These are phyloP conservation scores for Gossypium bickii DNA, from an alignment of 345 rosid species.

Conservation along the genomic window DNA sequence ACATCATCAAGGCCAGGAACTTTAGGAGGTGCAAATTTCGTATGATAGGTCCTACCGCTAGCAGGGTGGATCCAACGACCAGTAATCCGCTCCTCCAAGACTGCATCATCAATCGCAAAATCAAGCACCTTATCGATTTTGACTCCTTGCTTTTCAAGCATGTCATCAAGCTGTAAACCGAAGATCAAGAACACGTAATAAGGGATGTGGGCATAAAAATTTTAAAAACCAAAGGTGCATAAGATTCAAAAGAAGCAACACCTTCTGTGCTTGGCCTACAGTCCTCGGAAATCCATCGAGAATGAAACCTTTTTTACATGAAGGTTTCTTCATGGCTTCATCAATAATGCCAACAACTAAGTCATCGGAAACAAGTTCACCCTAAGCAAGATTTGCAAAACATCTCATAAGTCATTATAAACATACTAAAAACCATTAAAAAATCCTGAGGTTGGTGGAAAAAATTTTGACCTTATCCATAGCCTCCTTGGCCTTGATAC, in stretches of 20 bases:
- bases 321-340: slow-evolving; percentile 89
- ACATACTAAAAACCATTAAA: neutral
- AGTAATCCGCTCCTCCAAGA: slow-evolving; percentile 94
- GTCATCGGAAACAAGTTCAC: slow-evolving; percentile 93
- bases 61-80: slow-evolving; percentile 98
- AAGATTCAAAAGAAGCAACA: slow-evolving; percentile 17
- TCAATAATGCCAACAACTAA: slow-evolving; percentile 93
- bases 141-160: slow-evolving; percentile 75
- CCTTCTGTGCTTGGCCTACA: slow-evolving; percentile 87
- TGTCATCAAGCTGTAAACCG: slow-evolving; percentile 72
- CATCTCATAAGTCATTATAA: slow-evolving; percentile 23
- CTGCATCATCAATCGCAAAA: slow-evolving; percentile 80
- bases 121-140: slow-evolving; percentile 78
- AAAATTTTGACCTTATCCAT: slow-evolving; percentile 74
- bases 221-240: neutral
- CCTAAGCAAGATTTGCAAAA: slow-evolving; percentile 39
- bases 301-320: slow-evolving; percentile 91
- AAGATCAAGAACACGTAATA: neutral
- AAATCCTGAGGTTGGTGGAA: neutral
- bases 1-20: slow-evolving; percentile 83
- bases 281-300: slow-evolving; percentile 97
- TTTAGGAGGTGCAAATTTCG: slow-evolving; percentile 86
- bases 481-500: slow-evolving; percentile 92
- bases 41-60: slow-evolving; percentile 90
- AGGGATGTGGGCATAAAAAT: neutral